phyloP scores from a whole-genome alignment of 805 yeast genomes.

The Lachancea dasiensis region DNA sequence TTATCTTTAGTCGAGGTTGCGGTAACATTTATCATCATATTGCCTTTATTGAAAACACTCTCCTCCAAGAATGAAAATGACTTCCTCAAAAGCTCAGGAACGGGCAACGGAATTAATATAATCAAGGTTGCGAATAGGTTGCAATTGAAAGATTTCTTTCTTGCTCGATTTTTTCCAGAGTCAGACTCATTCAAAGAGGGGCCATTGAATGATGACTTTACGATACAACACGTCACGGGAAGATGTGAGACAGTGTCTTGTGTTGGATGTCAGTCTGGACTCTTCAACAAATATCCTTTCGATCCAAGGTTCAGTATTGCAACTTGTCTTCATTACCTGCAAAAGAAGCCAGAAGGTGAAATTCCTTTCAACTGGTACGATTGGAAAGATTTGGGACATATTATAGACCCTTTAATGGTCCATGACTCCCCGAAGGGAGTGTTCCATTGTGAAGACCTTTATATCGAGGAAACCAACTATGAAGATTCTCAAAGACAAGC shows the following conservation, averaged over 20 bases:
- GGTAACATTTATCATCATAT: too few species aligned
- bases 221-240: neutral
- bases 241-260: neutral
- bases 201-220: slow-evolving; percentile 2
- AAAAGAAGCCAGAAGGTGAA: neutral
- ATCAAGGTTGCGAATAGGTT: neutral
- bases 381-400: slow-evolving; percentile 6
- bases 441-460: slow-evolving; percentile 3
- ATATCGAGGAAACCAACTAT: neutral
- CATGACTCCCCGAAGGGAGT: neutral
- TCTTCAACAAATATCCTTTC: neutral
- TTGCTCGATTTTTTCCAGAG: neutral
- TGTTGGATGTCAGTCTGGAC: neutral
- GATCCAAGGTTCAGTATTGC: slow-evolving; percentile 5
- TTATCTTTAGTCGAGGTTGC: too few species aligned
- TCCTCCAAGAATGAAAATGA: too few species aligned
- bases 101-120: neutral
- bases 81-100: neutral
- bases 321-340: neutral
- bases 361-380: slow-evolving; percentile 10
- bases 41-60: too few species aligned
- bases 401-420: neutral
- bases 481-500: neutral
- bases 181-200: neutral
- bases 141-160: slow-evolving; percentile 1